Evolutionary conservation across 176 grass and related monocot species (phyloP).

Genomic region (Areca catechu): DNA sequence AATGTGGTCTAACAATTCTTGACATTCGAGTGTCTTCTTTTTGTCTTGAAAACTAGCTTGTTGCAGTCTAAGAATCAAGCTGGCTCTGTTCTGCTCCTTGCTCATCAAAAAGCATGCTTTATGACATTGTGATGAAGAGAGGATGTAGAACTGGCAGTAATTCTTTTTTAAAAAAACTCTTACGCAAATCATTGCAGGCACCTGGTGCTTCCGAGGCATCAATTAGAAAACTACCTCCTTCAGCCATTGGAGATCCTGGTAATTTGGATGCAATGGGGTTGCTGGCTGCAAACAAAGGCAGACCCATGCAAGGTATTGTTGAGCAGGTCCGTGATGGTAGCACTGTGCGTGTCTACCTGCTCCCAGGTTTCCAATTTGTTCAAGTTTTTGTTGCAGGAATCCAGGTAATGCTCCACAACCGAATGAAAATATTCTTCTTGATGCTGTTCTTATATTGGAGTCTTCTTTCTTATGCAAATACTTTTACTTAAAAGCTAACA

Average conservation of each 20-base stretch:
- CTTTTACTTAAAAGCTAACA: neutral
- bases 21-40: too few species aligned
- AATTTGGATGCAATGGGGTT: conserved; percentile 91
- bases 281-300: conserved; percentile 70
- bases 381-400: conserved; percentile 96
- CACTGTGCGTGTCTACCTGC: conserved; percentile 77
- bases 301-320: conserved; percentile 78
- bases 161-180: too few species aligned
- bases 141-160: too few species aligned
- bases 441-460: too few species aligned
- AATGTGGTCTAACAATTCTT: too few species aligned
- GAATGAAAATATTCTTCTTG: neutral
- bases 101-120: too few species aligned
- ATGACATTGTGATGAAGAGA: too few species aligned
- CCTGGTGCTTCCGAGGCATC: conserved; percentile 69
- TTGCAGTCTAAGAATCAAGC: too few species aligned
- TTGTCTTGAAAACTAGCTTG: too few species aligned
- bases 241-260: conserved; percentile 81
- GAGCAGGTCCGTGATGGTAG: conserved; percentile 97
- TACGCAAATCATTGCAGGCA: conserved; percentile 23
- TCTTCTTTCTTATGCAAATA: neutral
- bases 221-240: conserved; percentile 89
- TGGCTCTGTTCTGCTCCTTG: too few species aligned
- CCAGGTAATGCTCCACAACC: conserved; percentile 33
- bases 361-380: conserved; percentile 85